Percentiles rank a stretch among this genome's conserved stretches.
Conservation (phyloP, 106 monocot species). For the Alisma plantagoaquatica region DNA sequence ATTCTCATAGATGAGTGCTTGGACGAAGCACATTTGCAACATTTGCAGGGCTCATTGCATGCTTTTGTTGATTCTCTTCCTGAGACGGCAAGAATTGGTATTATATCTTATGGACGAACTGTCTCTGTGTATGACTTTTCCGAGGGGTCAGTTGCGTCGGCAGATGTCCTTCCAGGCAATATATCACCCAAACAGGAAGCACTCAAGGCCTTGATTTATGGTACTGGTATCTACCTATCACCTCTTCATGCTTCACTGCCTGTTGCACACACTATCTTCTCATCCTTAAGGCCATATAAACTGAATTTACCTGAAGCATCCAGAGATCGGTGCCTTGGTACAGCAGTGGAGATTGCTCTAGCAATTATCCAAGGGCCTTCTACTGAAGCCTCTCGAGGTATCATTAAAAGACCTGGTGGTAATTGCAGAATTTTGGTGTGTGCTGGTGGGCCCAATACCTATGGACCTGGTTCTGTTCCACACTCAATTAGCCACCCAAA, state of each 20-base stretch:
- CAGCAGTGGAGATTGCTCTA: slow-evolving; percentile 89
- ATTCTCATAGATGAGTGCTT: slow-evolving; percentile 93
- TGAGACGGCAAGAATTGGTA: slow-evolving; percentile 58
- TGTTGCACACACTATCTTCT: slow-evolving; percentile 86
- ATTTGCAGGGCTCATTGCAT: slow-evolving; percentile 94
- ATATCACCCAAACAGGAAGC: slow-evolving; percentile 70
- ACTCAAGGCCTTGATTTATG: slow-evolving; percentile 86
- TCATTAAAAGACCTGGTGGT: slow-evolving; percentile 78
- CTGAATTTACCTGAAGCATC: slow-evolving; percentile 66
- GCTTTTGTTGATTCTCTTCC: slow-evolving; percentile 95
- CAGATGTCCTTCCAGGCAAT: slow-evolving; percentile 90
- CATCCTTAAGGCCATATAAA: slow-evolving; percentile 74
- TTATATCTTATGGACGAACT: slow-evolving; percentile 91
- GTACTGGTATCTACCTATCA: slow-evolving; percentile 82
- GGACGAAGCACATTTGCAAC: slow-evolving; percentile 88
- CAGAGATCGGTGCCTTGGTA: slow-evolving; percentile 85
- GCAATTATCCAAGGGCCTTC: slow-evolving; percentile 88
- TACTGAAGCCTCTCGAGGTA: slow-evolving; percentile 64
- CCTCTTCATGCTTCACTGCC: slow-evolving; percentile 73
- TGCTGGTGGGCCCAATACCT: slow-evolving; percentile 82
- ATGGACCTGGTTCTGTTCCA: slow-evolving; percentile 92
- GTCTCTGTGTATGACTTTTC: slow-evolving; percentile 98
- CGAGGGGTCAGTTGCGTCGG: slow-evolving; percentile 81
- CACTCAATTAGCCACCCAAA: slow-evolving; percentile 85
- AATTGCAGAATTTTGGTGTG: slow-evolving; percentile 87